phyloP scores from a whole-genome alignment of 768 basidiomycete genomes.

The Daedalea quercina region DNA sequence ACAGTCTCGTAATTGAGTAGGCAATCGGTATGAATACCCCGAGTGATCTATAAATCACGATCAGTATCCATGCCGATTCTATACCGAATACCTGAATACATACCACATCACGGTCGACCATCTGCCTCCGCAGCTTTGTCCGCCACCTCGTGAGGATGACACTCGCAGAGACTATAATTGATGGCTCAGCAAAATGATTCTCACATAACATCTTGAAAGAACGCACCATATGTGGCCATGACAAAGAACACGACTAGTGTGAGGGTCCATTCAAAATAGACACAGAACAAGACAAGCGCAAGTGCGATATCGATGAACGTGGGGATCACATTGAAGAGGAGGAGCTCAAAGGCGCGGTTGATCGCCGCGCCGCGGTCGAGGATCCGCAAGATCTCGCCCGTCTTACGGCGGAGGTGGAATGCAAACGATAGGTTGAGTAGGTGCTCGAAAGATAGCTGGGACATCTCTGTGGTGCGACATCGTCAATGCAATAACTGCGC shows the following conservation, averaged over 20 bases:
- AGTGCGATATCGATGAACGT: conserved; percentile 75
- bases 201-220: neutral
- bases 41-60: conserved; percentile 42
- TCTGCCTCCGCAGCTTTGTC: conserved; percentile 64
- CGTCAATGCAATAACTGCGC: too few species aligned
- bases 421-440: conserved; percentile 80
- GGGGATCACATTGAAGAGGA: conserved; percentile 81
- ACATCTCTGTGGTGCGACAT: conserved; percentile 89
- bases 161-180: conserved; percentile 36
- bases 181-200: neutral
- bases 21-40: conserved; percentile 80
- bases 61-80: neutral
- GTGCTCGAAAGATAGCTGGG: conserved; percentile 79
- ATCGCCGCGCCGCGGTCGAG: conserved; percentile 82
- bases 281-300: conserved; percentile 60
- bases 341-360: conserved; percentile 73
- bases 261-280: conserved; percentile 60
- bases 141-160: conserved; percentile 64
- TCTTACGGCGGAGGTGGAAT: conserved; percentile 78
- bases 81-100: conserved; percentile 18
- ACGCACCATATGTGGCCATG: conserved; percentile 66
- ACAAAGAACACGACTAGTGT: conserved; percentile 63
- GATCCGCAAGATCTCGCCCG: conserved; percentile 79
- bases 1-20: conserved; percentile 80
- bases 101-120: conserved; percentile 80